Conservation (phyloP, 2,329 filamentous ascomycete genomes). For the Calonectria ilicicola region DNA sequence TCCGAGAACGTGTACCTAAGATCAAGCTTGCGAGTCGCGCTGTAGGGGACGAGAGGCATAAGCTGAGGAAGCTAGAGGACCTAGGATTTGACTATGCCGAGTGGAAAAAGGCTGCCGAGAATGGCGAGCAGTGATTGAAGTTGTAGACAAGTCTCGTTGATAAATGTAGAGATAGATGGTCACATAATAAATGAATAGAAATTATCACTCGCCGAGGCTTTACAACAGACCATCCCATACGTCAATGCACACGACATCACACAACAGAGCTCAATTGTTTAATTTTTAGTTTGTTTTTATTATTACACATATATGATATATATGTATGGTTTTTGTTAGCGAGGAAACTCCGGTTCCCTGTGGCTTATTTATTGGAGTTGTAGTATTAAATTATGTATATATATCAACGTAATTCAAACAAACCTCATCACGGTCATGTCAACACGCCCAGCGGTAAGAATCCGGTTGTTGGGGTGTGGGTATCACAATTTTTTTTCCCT, state of each 20-base stretch:
- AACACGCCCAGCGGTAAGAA: not conserved
- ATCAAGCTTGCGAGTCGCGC: slow-evolving; percentile 55
- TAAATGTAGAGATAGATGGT: not conserved
- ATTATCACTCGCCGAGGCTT: not conserved
- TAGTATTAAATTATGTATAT: not conserved
- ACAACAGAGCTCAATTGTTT: not conserved
- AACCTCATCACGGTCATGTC: not conserved
- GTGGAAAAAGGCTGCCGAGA: slow-evolving; percentile 41
- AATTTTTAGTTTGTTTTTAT: not conserved
- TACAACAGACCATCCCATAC: not conserved
- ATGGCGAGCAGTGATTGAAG: slow-evolving; percentile 29
- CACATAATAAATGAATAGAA: not conserved
- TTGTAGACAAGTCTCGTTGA: not conserved
- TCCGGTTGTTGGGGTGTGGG: not conserved
- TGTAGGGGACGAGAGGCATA: slow-evolving; percentile 48
- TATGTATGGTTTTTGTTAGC: not conserved
- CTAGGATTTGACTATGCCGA: slow-evolving; percentile 53
- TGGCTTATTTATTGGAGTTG: not conserved
- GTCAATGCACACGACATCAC: not conserved
- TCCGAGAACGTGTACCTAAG: slow-evolving; percentile 52
- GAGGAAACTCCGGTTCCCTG: not conserved
- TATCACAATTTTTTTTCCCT: slow-evolving; percentile 10
- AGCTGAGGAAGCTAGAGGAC: slow-evolving; percentile 50
- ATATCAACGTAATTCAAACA: not conserved
- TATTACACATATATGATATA: not conserved